phyloP scores from a whole-genome alignment of 1,284 basidiomycete species.

The Rhodotorula glutinis region DNA sequence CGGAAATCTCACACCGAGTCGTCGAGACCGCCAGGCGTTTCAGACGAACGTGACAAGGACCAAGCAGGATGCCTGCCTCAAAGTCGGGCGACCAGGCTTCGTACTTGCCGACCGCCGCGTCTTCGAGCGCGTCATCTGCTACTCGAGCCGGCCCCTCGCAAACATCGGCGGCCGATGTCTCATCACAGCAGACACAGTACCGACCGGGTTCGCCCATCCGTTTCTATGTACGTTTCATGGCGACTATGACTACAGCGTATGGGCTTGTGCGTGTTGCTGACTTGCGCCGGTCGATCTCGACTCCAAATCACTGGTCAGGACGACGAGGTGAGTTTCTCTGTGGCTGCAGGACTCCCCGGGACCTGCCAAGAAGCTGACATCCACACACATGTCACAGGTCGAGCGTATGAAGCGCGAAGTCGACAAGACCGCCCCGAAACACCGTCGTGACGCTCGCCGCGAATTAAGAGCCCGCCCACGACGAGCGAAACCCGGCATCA shows the following conservation, averaged over 20 bases:
- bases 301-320: too few species aligned
- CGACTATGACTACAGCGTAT: background rate
- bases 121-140: too few species aligned
- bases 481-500: conserved; percentile 4
- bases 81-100: conserved; percentile 4
- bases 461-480: conserved; percentile 8
- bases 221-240: conserved; percentile 19
- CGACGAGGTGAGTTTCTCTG: conserved; percentile 21
- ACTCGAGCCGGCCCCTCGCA: too few species aligned
- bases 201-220: conserved; percentile 20
- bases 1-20: too few species aligned
- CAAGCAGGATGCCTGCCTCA: background rate
- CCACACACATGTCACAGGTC: conserved; percentile 13
- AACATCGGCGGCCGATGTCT: background rate
- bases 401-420: conserved; percentile 33
- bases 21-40: too few species aligned
- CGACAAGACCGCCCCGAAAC: conserved; percentile 15
- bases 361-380: background rate
- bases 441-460: conserved; percentile 12
- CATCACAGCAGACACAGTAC: conserved; percentile 1
- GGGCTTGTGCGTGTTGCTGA: background rate
- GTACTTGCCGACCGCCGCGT: conserved; percentile 1
- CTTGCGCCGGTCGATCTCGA: too few species aligned
- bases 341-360: accelerated
- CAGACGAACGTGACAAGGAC: background rate